Evolutionary conservation across 352 stramenopile genomes (phyloP), one percentile per base, ranked within the genome.

Genomic region (Stramenopiles sp.): DNA sequence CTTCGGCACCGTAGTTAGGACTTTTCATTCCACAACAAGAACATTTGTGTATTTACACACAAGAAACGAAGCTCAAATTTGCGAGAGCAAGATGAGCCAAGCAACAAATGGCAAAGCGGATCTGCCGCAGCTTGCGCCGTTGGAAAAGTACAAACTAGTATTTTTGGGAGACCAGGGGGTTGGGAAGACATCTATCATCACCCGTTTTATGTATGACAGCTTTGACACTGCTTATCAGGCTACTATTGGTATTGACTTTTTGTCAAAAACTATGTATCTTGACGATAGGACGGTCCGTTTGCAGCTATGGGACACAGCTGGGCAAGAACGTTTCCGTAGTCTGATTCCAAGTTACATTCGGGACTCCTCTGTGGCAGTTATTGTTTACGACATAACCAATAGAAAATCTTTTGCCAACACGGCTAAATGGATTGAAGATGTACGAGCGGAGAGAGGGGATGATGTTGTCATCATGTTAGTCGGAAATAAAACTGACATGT

Each of bases 391-490:
- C 85, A 99, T 99, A 82, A 99, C 96, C 29, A 86, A 91, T 78
- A 90, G 96, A 82, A 96, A 99, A 86, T 99, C 96, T 80, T 99
- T 99, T 89, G 98, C 98, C 85, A 95, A 99, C 88, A 86, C 99
- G 67, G 95, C 90, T 75, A 85, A 94, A 67, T 99, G 97, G 97
- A 88, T 99, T 7, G 95, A 99, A 85, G 97, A 99, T 83, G 96
- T 95, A 4, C 87, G 95, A 25, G 94, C 99, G 86, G 97, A 99
- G 87, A 96, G 91, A 78, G 98, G 98, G 85, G 94, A 91, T 67
- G 98, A 99, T 88, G 99, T 99, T 95, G 93, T 96, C 67, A 99
- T 99, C 85, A 98, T 99, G 94, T 86, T 99, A 7, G 98, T 99
- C 84, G 96, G 95, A 81, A 99, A 99, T 87, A 99, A 99, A 86